A percentile compares a stretch with the other conserved stretches of the same genome.
phyloP scores from a whole-genome alignment of 441 rosid genomes.

The Bocquillonia castaneifolia region DNA sequence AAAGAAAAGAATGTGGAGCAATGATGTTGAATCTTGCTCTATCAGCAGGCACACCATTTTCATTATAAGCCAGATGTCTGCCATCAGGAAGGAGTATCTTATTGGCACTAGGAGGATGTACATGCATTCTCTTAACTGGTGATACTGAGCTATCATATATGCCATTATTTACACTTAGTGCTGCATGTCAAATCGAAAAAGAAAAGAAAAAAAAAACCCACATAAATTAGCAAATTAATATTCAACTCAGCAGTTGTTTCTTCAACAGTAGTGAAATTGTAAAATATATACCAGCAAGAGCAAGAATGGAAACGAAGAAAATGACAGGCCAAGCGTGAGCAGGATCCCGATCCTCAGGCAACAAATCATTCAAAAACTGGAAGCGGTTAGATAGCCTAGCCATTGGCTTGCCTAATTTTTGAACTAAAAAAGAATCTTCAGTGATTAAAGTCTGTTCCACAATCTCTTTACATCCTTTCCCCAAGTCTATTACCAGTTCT shows the following conservation, averaged over 20 bases:
- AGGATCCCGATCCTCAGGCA: conserved; percentile 99
- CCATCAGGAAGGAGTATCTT: conserved; percentile 85
- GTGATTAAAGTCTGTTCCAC: conserved; percentile 56
- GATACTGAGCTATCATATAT: conserved; percentile 31
- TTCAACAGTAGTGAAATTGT: too few species aligned
- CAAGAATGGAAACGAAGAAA: conserved; percentile 58
- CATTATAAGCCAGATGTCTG: conserved; percentile 72
- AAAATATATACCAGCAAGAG: conserved; percentile 85
- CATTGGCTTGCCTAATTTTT: conserved; percentile 64
- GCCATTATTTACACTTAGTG: conserved; percentile 46
- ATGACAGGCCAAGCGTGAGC: conserved; percentile 80
- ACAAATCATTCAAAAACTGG: conserved; percentile 67
- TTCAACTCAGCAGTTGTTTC: too few species aligned
- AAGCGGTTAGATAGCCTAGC: conserved; percentile 50
- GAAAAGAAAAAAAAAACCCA: conserved; percentile 14
- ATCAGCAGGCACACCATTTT: conserved; percentile 61
- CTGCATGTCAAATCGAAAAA: conserved; percentile 43
- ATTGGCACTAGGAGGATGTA: conserved; percentile 66
- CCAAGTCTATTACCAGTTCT: conserved; percentile 81
- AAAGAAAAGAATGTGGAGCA: conserved; percentile 78
- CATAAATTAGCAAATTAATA: too few species aligned
- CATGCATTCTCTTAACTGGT: conserved; percentile 44
- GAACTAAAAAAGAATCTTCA: conserved; percentile 70
- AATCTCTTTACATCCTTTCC: conserved; percentile 75
- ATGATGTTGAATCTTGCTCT: conserved; percentile 72